Base-by-base conservation (phyloP, 495 filamentous ascomycete genomes). In the Aspergillus conjunctus region DNA sequence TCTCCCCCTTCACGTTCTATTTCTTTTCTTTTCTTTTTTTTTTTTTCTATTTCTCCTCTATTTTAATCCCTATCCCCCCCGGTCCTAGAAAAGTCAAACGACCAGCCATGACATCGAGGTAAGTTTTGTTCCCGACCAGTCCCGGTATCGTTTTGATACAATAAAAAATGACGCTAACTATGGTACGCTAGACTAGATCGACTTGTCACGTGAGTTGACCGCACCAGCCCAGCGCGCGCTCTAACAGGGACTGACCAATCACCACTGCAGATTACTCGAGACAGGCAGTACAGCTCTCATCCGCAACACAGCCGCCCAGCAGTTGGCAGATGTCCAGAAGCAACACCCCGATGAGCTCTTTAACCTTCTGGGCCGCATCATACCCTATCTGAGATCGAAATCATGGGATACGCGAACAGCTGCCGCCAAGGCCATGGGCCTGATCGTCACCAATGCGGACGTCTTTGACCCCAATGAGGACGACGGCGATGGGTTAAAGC, bases 321-420 rank as follows among this genome's bases (percentile, higher is more conserved):
- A 98, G 77, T 84, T 98, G 39, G 93, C 90, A 37, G 94, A 98
- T 79, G 92, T 97, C 61, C 95, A 98, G 74, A 98, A 96, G 70
- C 88, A 93, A 63, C 95, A 98, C 68, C 94, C 95, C 0, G 93
- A 98, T 72, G 94, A 98, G 69, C 80, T 98, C 4, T 98, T 97
- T 74, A 97, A 98, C 66, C 82, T 98, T 8, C 82, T 98, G n/a
- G 91, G 91, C n/a, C 84, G 93, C 49, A 93, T 98, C 44, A 85
- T 98, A 17, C 92, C 95, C 2, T 97, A 95, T 73, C 83, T 98
- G 15, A 84, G 88, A 56, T 91, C 92, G 57, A 96, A 92, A 70
- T 91, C 90, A 59, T 98, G 94, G 94, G 94, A 98, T 63, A 97
- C 94, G 9, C 83, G 94, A 34, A 91, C 85, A 45, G 93, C 95